Evolutionary conservation across 345 rosid genomes (phyloP).

Genomic region (Corymbia maculata): DNA sequence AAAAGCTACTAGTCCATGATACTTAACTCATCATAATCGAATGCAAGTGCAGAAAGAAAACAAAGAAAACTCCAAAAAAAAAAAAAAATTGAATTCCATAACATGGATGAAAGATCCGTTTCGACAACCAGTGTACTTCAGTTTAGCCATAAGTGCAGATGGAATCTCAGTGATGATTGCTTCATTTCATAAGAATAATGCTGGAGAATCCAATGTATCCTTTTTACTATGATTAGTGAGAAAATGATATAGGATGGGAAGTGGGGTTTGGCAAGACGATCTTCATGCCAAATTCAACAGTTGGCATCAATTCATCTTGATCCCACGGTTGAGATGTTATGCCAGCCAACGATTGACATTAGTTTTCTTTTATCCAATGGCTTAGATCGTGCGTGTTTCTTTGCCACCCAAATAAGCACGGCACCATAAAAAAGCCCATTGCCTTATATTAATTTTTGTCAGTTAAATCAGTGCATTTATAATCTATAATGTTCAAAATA

Average conservation of each 20-base stretch:
- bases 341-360: background rate
- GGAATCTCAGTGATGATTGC: too few relatives aligned
- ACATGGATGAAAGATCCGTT: too few relatives aligned
- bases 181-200: background rate
- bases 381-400: background rate
- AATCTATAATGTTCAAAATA: background rate
- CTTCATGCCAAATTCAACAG: background rate
- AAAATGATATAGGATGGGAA: background rate
- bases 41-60: too few relatives aligned
- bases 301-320: background rate
- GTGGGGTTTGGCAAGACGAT: background rate
- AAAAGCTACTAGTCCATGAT: too few relatives aligned
- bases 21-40: too few relatives aligned
- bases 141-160: too few relatives aligned
- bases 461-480: too few relatives aligned
- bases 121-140: too few relatives aligned
- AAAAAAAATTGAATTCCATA: too few relatives aligned
- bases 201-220: background rate
- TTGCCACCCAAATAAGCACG: background rate
- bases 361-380: background rate
- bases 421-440: background rate
- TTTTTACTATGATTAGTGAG: background rate
- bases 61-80: too few relatives aligned
- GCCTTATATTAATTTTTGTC: background rate
- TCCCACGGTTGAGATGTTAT: background rate